A percentile compares a stretch with the other conserved stretches of the same genome.
phyloP scores from a whole-genome alignment of 2,329 filamentous ascomycete species.

The Aspergillus aculeatinus region DNA sequence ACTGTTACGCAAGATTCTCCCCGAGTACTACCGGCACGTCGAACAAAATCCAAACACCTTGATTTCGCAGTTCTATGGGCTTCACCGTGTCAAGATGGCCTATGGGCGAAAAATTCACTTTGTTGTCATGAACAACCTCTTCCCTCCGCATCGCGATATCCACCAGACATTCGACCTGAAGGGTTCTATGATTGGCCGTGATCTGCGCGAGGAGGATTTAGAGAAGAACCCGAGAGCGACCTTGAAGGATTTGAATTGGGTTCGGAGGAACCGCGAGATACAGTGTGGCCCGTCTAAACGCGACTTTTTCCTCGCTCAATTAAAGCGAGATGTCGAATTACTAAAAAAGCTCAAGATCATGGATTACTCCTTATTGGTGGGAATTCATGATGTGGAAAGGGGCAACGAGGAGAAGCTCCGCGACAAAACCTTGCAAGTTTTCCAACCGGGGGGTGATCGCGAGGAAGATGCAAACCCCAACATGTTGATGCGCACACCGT shows the following conservation, averaged over 20 bases:
- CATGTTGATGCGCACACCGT: constrained; percentile 82
- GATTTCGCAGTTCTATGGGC: constrained; percentile 94
- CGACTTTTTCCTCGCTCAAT: constrained; percentile 80
- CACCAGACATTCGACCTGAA: constrained; percentile 97
- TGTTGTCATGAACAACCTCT: constrained; percentile 99
- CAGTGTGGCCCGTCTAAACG: constrained; percentile 90
- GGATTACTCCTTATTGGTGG: constrained; percentile 95
- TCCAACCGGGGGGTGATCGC: constrained; percentile 78
- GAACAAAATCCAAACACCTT: constrained; percentile 92
- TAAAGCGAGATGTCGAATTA: constrained; percentile 81
- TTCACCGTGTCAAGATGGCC: constrained; percentile 96
- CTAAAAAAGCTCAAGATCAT: constrained; percentile 91
- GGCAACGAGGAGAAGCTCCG: constrained; percentile 94
- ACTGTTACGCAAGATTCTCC: constrained; percentile 53
- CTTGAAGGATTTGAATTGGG: constrained; percentile 95
- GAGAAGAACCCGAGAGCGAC: constrained; percentile 88
- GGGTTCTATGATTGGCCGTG: constrained; percentile 89
- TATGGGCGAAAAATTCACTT: constrained; percentile 99
- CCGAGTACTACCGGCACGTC: constrained; percentile 92
- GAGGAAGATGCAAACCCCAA: constrained; percentile 62
- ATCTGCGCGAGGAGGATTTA: constrained; percentile 84
- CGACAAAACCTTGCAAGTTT: constrained; percentile 87
- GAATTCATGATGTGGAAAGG: constrained; percentile 84
- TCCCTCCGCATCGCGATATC: constrained; percentile 94
- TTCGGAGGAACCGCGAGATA: constrained; percentile 78